These are phyloP conservation scores for Phoenix roebelenii DNA, from an alignment of 176 grass and related monocot genomes.

Conservation along the genomic window DNA sequence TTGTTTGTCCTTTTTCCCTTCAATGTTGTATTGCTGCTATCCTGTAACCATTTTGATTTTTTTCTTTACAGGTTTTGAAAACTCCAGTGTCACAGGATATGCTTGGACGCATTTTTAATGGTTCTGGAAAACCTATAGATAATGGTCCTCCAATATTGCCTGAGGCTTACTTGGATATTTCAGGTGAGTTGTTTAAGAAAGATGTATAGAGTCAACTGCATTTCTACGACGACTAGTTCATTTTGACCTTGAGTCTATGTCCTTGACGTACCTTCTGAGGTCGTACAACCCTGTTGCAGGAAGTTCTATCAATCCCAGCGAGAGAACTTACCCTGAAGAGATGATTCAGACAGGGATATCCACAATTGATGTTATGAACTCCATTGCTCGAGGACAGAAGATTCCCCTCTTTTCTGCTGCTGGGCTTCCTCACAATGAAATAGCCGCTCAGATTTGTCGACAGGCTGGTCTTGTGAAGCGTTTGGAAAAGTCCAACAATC, in stretches of 20 bases:
- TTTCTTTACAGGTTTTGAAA: constrained; percentile 67
- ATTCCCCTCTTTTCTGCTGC: constrained; percentile 99
- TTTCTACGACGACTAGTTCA: too few relatives aligned
- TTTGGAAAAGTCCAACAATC: constrained; percentile 70
- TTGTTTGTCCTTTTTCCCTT: background rate
- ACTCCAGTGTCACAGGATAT: constrained; percentile 98
- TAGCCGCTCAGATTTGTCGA: constrained; percentile 98
- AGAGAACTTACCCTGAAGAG: constrained; percentile 99
- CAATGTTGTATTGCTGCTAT: too few relatives aligned
- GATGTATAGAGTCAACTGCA: background rate
- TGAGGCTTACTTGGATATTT: constrained; percentile 95
- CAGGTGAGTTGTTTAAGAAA: constrained; percentile 51
- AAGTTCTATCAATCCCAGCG: constrained; percentile 98
- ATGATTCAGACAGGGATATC: constrained; percentile 99
- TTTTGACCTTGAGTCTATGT: too few relatives aligned
- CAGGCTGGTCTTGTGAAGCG: constrained; percentile 97
- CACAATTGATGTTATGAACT: constrained; percentile 99
- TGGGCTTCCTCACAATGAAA: constrained; percentile 98
- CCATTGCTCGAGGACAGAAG: constrained; percentile 98
- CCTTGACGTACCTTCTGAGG: background rate
- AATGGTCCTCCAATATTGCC: constrained; percentile 94
- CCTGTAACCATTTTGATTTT: background rate
- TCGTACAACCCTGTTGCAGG: constrained; percentile 29
- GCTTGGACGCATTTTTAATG: constrained; percentile 99
- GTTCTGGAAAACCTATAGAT: constrained; percentile 98